These are phyloP conservation scores for Bruguiera sexangula DNA, from an alignment of 345 rosid genomes.

Conservation along the genomic window DNA sequence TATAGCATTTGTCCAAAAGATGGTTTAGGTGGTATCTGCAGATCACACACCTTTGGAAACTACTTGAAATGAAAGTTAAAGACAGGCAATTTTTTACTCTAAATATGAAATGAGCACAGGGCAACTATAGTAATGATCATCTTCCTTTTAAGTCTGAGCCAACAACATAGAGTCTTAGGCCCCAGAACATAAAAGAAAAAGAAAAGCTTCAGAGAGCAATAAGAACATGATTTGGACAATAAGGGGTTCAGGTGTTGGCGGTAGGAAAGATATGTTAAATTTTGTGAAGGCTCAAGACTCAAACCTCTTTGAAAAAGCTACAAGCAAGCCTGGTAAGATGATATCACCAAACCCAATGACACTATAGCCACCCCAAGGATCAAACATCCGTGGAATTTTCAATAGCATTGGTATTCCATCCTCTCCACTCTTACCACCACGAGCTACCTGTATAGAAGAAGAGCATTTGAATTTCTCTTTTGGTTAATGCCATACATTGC, in stretches of 20 bases:
- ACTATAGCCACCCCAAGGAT: constrained; percentile 99
- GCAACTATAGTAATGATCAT: too few relatives aligned
- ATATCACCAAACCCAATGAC: constrained; percentile 98
- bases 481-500: neutral
- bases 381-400: constrained; percentile 95
- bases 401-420: constrained; percentile 96
- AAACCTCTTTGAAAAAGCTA: constrained; percentile 90
- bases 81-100: too few relatives aligned
- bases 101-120: too few relatives aligned
- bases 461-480: neutral
- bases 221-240: too few relatives aligned
- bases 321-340: constrained; percentile 86
- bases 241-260: too few relatives aligned
- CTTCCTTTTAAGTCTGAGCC: too few relatives aligned
- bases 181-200: too few relatives aligned
- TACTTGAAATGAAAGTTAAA: neutral
- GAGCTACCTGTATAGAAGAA: constrained; percentile 67
- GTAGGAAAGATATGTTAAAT: neutral
- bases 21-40: too few relatives aligned
- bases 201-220: too few relatives aligned
- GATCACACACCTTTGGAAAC: too few relatives aligned
- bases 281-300: constrained; percentile 9
- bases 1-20: neutral
- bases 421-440: constrained; percentile 92
- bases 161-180: too few relatives aligned